These are phyloP conservation scores for Neofusicoccum kwambonambiense DNA, from an alignment of 2,329 filamentous ascomycete species.

Conservation along the genomic window DNA sequence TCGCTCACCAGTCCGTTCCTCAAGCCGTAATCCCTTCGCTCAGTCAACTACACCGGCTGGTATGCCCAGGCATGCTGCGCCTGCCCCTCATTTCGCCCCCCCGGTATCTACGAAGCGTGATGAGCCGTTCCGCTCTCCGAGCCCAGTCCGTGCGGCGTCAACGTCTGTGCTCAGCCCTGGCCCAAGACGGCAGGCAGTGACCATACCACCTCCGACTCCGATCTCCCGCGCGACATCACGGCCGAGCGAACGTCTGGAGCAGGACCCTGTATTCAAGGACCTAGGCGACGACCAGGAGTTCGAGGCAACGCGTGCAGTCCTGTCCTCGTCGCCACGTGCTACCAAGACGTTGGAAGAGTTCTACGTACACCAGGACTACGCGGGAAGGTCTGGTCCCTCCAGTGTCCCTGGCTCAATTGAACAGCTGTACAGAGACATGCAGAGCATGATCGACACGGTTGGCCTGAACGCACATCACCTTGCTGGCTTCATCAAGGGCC, in stretches of 20 bases:
- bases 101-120: constrained; percentile 36
- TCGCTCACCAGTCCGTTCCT: constrained; percentile 21
- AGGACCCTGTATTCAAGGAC: constrained; percentile 37
- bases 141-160: constrained; percentile 62
- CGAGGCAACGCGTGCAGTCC: not conserved
- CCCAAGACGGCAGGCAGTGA: constrained; percentile 29
- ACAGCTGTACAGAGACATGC: constrained; percentile 71
- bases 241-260: constrained; percentile 34
- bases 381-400: constrained; percentile 37
- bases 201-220: constrained; percentile 30
- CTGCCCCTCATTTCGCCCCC: constrained; percentile 56
- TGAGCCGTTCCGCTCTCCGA: constrained; percentile 69
- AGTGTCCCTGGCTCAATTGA: constrained; percentile 50
- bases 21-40: constrained; percentile 4
- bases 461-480: constrained; percentile 78
- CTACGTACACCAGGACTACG: constrained; percentile 55
- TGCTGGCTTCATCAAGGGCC: constrained; percentile 62
- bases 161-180: constrained; percentile 44
- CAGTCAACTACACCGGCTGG: constrained; percentile 33
- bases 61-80: constrained; percentile 32
- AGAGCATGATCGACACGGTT: constrained; percentile 91
- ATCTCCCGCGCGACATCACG: constrained; percentile 26
- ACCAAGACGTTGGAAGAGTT: constrained; percentile 50
- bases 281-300: constrained; percentile 60
- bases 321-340: constrained; percentile 3